phyloP scores from a whole-genome alignment of 2,329 filamentous ascomycete species.

The Fulvia fulva region DNA sequence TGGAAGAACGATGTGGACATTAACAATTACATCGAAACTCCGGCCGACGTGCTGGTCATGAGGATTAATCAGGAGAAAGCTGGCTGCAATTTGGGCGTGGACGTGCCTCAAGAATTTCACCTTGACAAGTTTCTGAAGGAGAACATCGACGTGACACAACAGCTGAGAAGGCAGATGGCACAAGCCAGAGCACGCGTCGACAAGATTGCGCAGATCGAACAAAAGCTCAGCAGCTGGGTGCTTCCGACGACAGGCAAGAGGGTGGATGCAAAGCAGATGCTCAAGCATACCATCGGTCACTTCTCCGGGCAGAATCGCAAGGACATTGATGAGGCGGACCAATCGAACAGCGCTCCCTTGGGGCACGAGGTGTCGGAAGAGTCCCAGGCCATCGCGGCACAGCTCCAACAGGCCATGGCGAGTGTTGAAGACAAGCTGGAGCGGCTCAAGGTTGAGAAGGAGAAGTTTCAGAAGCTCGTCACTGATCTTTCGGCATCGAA shows the following conservation, averaged over 20 bases:
- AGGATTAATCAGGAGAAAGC: conserved; percentile 35
- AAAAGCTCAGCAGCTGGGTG: conserved; percentile 36
- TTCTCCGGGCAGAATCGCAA: conserved; percentile 29
- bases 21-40: conserved; percentile 39
- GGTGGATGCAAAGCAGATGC: conserved; percentile 37
- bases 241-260: conserved; percentile 30
- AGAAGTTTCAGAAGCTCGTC: conserved; percentile 29
- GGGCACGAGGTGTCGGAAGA: conserved; percentile 9
- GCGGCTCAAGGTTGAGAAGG: conserved; percentile 28
- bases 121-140: conserved; percentile 57
- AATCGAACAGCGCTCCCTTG: conserved; percentile 18
- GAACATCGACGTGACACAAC: conserved; percentile 45
- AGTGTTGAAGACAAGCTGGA: conserved; percentile 32
- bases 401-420: conserved; percentile 34
- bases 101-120: conserved; percentile 53
- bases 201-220: conserved; percentile 34
- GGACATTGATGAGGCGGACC: conserved; percentile 21
- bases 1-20: conserved; percentile 30
- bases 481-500: conserved; percentile 26
- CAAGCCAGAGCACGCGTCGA: conserved; percentile 28
- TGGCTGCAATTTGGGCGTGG: conserved; percentile 40
- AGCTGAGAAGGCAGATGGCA: conserved; percentile 43
- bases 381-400: conserved; percentile 24
- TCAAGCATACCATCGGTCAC: conserved; percentile 32
- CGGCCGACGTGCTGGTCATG: conserved; percentile 56